phyloP scores from a whole-genome alignment of 345 rosid species.

The Excoecaria agallocha region DNA sequence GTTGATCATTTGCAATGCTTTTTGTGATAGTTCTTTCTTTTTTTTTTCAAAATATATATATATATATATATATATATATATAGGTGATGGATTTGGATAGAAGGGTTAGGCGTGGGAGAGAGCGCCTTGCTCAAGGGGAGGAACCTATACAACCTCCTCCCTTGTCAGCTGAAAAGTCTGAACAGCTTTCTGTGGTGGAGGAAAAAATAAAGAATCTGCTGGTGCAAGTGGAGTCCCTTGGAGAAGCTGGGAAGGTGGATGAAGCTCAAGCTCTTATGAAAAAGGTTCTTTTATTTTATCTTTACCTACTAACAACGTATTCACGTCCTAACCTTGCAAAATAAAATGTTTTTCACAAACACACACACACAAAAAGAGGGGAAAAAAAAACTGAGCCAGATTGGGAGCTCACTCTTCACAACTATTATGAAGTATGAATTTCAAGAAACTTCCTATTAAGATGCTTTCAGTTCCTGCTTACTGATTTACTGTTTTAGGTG shows the following conservation, averaged over 20 bases:
- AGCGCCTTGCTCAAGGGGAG: constrained; percentile 86
- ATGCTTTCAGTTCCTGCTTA: constrained; percentile 3
- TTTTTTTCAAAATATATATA: too few relatives aligned
- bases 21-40: constrained; percentile 12
- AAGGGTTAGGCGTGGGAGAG: constrained; percentile 97
- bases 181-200: constrained; percentile 78
- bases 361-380: too few relatives aligned
- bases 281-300: constrained; percentile 49
- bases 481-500: background rate
- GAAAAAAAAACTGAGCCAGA: background rate
- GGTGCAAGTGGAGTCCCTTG: constrained; percentile 94
- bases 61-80: too few relatives aligned
- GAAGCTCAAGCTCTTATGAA: constrained; percentile 99
- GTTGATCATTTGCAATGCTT: background rate
- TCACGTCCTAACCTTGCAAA: background rate
- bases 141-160: constrained; percentile 79
- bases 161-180: constrained; percentile 73
- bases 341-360: background rate
- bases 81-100: constrained; percentile 97
- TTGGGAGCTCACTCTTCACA: background rate
- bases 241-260: constrained; percentile 98
- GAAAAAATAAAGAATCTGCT: constrained; percentile 87
- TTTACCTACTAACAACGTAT: background rate
- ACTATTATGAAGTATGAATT: background rate
- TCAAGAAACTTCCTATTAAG: background rate